These are phyloP conservation scores for Candida jianshihensis DNA, from an alignment of 805 yeast genomes.

Conservation along the genomic window DNA sequence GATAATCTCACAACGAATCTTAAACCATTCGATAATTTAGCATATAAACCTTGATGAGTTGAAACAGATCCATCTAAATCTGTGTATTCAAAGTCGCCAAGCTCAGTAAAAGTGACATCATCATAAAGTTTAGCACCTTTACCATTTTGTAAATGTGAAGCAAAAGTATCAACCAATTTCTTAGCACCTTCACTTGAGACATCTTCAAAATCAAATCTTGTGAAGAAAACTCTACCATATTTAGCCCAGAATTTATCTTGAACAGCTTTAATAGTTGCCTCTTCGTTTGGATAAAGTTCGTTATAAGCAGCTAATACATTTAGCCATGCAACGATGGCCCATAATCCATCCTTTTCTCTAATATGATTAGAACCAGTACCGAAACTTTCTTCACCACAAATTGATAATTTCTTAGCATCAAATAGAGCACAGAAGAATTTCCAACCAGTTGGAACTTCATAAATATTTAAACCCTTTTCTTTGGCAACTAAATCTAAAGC, in stretches of 20 bases:
- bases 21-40: slow-evolving; percentile 74
- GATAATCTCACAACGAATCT: slow-evolving; percentile 86
- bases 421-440: slow-evolving; percentile 94
- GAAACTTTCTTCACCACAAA: slow-evolving; percentile 97
- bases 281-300: slow-evolving; percentile 44
- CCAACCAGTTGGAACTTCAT: slow-evolving; percentile 99
- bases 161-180: slow-evolving; percentile 52
- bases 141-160: slow-evolving; percentile 27
- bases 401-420: slow-evolving; percentile 87
- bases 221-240: slow-evolving; percentile 95
- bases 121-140: slow-evolving; percentile 48
- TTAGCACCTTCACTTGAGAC: slow-evolving; percentile 71
- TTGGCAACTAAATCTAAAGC: slow-evolving; percentile 91
- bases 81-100: slow-evolving; percentile 86
- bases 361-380: slow-evolving; percentile 98
- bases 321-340: slow-evolving; percentile 98
- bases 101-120: slow-evolving; percentile 52
- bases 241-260: slow-evolving; percentile 83
- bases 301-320: slow-evolving; percentile 86
- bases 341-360: slow-evolving; percentile 94
- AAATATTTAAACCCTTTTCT: slow-evolving; percentile 61
- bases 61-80: slow-evolving; percentile 93
- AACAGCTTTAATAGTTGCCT: slow-evolving; percentile 68
- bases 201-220: slow-evolving; percentile 90
- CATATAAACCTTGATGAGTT: slow-evolving; percentile 78